Percentiles rank a stretch among this genome's conserved stretches.
phyloP scores from a whole-genome alignment of 495 filamentous ascomycete genomes.

The Tuber calosporum region DNA sequence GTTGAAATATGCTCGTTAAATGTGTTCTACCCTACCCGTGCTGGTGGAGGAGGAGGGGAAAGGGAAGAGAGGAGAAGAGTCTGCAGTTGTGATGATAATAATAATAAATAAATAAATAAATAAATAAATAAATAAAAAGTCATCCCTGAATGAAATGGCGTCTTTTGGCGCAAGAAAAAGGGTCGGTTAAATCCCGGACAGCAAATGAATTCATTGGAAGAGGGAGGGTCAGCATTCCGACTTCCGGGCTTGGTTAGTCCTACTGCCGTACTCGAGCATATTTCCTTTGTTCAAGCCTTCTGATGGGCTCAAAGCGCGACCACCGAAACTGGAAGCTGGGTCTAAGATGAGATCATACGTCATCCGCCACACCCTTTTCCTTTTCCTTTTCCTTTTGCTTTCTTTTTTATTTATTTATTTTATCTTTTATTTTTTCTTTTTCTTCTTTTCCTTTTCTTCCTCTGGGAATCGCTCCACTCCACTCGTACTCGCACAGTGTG shows the following conservation, averaged over 20 bases:
- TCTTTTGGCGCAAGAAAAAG: not conserved
- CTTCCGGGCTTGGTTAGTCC: not conserved
- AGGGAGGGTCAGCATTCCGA: not conserved
- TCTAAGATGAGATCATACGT: conserved; percentile 27
- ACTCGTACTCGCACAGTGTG: too few species aligned
- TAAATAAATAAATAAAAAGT: too few species aligned
- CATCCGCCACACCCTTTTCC: conserved; percentile 21
- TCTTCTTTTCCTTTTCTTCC: not conserved
- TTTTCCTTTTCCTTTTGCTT: not conserved
- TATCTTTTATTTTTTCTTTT: not conserved
- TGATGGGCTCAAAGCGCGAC: not conserved
- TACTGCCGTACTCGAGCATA: too few species aligned
- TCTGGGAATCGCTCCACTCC: too few species aligned
- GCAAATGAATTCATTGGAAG: not conserved
- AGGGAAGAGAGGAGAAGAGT: not conserved
- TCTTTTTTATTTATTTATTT: not conserved
- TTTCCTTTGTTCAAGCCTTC: conserved; percentile 2
- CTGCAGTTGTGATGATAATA: not conserved
- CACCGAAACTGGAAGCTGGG: conserved; percentile 31
- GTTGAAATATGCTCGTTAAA: not conserved
- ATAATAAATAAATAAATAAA: too few species aligned
- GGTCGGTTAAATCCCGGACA: not conserved
- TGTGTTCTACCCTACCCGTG: not conserved
- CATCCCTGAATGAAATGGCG: conserved; percentile 3
- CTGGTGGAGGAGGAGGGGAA: not conserved